Conservation (phyloP, 148 eudicot species). For the Beta vulgaris region DNA sequence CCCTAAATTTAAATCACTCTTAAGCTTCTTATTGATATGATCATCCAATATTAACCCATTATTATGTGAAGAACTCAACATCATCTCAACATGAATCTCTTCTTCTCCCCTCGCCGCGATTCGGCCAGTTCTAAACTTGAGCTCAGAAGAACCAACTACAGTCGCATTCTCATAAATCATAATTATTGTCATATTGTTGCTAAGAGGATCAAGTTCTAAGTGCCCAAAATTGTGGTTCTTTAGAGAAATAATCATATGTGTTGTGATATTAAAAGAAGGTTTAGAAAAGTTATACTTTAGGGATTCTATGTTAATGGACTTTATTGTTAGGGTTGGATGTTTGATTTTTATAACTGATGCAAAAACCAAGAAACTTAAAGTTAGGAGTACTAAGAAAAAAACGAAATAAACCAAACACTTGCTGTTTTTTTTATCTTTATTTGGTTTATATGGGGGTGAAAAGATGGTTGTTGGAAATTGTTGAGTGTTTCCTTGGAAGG, state of each 20-base stretch:
- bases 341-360: slow-evolving; percentile 23
- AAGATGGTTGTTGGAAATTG: background rate
- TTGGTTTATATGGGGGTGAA: background rate
- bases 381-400: slow-evolving; percentile 19
- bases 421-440: background rate
- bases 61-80: slow-evolving; percentile 15
- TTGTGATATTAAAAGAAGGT: slow-evolving; percentile 33
- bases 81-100: slow-evolving; percentile 12
- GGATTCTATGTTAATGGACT: slow-evolving; percentile 18
- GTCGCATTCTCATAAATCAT: slow-evolving; percentile 26
- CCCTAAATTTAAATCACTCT: slow-evolving; percentile 18
- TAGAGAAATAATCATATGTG: slow-evolving; percentile 22
- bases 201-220: slow-evolving; percentile 17
- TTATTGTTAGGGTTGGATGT: slow-evolving; percentile 25
- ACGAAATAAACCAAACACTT: slow-evolving; percentile 40
- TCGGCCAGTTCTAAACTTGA: slow-evolving; percentile 12
- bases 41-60: background rate
- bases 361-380: slow-evolving; percentile 29
- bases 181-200: background rate
- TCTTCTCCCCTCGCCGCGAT: slow-evolving; percentile 19
- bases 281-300: slow-evolving; percentile 12
- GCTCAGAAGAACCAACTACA: slow-evolving; percentile 14
- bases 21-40: slow-evolving; percentile 19
- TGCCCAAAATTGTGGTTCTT: slow-evolving; percentile 40
- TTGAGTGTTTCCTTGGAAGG: background rate